Evolutionary conservation across 2,329 filamentous ascomycete species (phyloP).

Genomic region (Claviceps fusiformis): DNA sequence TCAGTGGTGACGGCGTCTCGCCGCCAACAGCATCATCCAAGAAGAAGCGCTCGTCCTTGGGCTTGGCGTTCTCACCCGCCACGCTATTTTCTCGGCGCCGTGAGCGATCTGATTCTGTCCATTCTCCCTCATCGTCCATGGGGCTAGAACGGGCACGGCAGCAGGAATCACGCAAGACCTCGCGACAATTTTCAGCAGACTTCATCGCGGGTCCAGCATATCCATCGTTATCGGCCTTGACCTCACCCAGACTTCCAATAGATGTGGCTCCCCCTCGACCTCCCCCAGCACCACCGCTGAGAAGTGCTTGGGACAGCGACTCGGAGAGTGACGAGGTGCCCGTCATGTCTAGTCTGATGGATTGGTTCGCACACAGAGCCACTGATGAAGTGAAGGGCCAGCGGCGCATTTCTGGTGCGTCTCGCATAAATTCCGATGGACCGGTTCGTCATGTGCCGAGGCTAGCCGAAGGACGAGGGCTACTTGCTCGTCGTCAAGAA

Average conservation of each 20-base stretch:
- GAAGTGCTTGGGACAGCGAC: conserved; percentile 20
- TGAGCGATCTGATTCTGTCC: conserved; percentile 9
- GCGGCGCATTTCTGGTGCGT: background rate
- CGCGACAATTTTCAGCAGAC: background rate
- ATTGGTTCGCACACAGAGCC: conserved; percentile 6
- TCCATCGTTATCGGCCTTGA: background rate
- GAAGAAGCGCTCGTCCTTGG: conserved; percentile 9
- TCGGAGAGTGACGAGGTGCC: conserved; percentile 16
- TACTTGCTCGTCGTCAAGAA: background rate
- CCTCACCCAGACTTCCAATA: background rate
- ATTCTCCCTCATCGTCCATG: background rate
- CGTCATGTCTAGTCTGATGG: conserved; percentile 6
- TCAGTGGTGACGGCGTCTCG: background rate
- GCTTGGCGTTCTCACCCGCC: conserved; percentile 14
- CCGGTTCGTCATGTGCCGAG: conserved; percentile 10
- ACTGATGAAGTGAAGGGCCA: conserved; percentile 3
- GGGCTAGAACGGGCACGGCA: background rate
- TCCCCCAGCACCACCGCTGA: conserved; percentile 5
- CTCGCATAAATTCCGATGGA: conserved; percentile 7
- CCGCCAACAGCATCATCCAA: background rate
- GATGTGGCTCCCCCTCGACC: conserved; percentile 5
- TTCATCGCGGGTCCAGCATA: background rate
- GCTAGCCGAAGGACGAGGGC: conserved; percentile 12
- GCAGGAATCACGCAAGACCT: background rate
- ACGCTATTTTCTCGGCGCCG: conserved; percentile 16